Percentiles rank a stretch among this genome's conserved stretches.
Conservation (phyloP, 2,329 filamentous ascomycete genomes). For the Scedosporium apiospermum region DNA sequence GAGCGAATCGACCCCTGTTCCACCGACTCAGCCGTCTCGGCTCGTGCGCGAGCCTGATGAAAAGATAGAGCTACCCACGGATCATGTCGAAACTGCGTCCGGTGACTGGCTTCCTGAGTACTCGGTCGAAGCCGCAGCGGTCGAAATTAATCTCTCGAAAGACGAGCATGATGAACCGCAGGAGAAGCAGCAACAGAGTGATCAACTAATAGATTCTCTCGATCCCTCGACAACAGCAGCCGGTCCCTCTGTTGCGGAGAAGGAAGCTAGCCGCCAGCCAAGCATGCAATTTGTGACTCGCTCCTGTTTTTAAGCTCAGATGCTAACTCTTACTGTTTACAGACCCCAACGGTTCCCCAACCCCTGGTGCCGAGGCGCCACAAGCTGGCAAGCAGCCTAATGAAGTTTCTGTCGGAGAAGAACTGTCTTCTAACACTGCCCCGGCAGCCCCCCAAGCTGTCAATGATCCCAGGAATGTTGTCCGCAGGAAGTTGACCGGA, state of each 20-base stretch:
- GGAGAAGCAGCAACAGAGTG: too few relatives aligned
- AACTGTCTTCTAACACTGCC: slow-evolving; percentile 15
- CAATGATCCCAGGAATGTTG: slow-evolving; percentile 82
- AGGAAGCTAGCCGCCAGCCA: not conserved
- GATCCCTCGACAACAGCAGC: not conserved
- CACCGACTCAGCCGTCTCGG: too few relatives aligned
- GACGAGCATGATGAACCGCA: too few relatives aligned
- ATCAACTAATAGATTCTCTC: not conserved
- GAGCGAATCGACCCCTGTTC: too few relatives aligned
- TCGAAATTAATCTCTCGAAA: too few relatives aligned
- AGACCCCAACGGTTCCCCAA: slow-evolving; percentile 37
- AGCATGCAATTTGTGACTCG: not conserved
- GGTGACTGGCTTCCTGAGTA: too few relatives aligned
- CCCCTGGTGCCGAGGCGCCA: slow-evolving; percentile 29
- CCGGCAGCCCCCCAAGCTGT: slow-evolving; percentile 33
- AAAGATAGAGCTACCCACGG: too few relatives aligned
- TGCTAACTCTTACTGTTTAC: slow-evolving; percentile 24
- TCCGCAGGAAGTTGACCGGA: slow-evolving; percentile 93
- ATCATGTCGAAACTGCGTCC: too few relatives aligned
- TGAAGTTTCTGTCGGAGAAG: slow-evolving; percentile 21
- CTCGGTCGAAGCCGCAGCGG: too few relatives aligned
- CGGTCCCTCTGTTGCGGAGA: not conserved
- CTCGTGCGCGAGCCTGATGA: too few relatives aligned
- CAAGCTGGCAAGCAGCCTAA: slow-evolving; percentile 26
- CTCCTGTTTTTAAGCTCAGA: slow-evolving; percentile 2